Evolutionary conservation across 495 filamentous ascomycete genomes (phyloP).

Genomic region (Daldinia vernicosa): DNA sequence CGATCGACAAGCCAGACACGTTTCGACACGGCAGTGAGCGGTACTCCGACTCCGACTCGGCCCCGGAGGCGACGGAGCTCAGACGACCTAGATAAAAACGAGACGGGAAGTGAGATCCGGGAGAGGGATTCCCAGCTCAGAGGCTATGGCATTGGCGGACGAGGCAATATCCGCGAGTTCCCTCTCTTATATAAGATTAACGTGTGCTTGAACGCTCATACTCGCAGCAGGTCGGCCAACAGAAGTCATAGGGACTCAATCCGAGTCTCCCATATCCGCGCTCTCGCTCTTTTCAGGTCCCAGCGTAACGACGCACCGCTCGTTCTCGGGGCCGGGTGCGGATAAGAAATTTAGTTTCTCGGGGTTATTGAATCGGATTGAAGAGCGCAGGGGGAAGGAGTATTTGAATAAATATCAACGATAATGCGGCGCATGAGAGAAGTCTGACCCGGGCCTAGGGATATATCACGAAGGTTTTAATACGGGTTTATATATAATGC

Average conservation of each 20-base stretch:
- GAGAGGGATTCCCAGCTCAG: conserved; percentile 48
- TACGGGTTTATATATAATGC: not conserved
- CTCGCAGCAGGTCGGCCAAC: conserved; percentile 31
- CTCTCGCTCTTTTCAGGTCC: conserved; percentile 26
- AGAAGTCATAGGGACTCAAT: conserved; percentile 38
- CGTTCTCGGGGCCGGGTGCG: not conserved
- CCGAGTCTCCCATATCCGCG: conserved; percentile 31
- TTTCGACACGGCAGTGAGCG: conserved; percentile 37
- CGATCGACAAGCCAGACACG: conserved; percentile 4
- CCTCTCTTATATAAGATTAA: not conserved
- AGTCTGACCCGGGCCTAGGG: not conserved
- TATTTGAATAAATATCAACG: not conserved
- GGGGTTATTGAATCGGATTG: conserved; percentile 31
- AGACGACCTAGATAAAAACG: conserved; percentile 24
- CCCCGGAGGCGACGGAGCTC: conserved; percentile 18
- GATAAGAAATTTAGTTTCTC: conserved; percentile 26
- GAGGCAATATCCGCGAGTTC: conserved; percentile 52
- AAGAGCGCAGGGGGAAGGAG: conserved; percentile 24
- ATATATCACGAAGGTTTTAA: not conserved
- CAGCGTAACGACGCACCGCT: conserved; percentile 1
- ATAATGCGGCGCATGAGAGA: not conserved
- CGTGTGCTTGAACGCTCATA: conserved; percentile 3
- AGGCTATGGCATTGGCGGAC: conserved; percentile 53
- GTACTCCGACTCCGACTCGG: not conserved
- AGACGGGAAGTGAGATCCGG: conserved; percentile 9